Evolutionary conservation across 2,329 filamentous ascomycete genomes (phyloP), one percentile per base, ranked within the genome.

Genomic region (Aspergillus aculeatus): DNA sequence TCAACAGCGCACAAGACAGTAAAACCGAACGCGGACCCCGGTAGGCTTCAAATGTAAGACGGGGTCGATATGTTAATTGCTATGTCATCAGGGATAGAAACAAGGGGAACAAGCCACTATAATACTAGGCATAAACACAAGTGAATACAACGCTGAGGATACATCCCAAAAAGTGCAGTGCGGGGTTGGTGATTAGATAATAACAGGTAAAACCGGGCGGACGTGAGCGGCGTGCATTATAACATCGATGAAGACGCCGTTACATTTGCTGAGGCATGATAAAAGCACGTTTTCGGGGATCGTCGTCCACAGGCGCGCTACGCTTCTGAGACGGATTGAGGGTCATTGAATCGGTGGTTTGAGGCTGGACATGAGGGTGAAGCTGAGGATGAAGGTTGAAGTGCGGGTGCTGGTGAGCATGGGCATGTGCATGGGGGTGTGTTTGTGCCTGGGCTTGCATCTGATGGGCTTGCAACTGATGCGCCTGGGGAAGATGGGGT

Each of bases 221-320:
- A 44, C 38, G 16, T 44, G 7, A 19, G 38, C 16, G 16, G 38
- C 16, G 38, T 16, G 38, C 38, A 44, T 44, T 5, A 44, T 2
- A 16, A 44, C 16, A 44, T 44, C 6, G 38, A 44, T 19, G 16
- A 19, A 19, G 16, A n/a, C 14, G 38, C 38, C 16, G 35, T 55
- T 21, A 55, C 53, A 55, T 55, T 50, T 66, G 59, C 47, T 65
- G 64, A 12, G 61, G 62, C 58, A 67, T 64, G 11, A 67, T 60
- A 38, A 62, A 67, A 26, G 64, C 63, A 24, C 66, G 62, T 47
- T 67, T 67, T 29, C 66, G 64, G 2, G 66, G 66, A 31, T 67
- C 66, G 14, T 67, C 64, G 31, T 65, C 64, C 16, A 50, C 52
- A 23, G 62, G 53, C 3, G 58, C 47, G 2, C 59, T 55, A 21